A percentile compares a stretch with the other conserved stretches of the same genome.
Conservation (phyloP, 768 basidiomycete species). For the Russula dissimulans region DNA sequence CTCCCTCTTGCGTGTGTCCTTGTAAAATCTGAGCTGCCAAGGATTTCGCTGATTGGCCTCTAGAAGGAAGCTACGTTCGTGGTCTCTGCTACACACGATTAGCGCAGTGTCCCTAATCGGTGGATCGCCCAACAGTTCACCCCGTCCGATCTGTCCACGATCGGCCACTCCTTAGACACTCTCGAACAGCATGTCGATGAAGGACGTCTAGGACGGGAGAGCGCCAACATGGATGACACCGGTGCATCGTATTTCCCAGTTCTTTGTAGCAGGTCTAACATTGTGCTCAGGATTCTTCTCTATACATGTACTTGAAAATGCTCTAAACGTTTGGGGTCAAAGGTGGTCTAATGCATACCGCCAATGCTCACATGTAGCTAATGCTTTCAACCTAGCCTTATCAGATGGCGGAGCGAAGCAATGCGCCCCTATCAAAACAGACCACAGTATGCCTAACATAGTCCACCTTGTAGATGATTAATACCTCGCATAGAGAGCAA, state of each 20-base stretch:
- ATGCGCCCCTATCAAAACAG: conserved; percentile 68
- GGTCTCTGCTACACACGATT: neutral
- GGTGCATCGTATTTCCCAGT: conserved; percentile 33
- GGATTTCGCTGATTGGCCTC: conserved; percentile 7
- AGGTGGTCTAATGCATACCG: conserved; percentile 37
- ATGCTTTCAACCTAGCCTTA: conserved; percentile 40
- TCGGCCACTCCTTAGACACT: conserved; percentile 58
- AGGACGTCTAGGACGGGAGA: conserved; percentile 34
- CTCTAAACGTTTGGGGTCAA: conserved; percentile 76
- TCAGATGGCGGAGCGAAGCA: conserved; percentile 75
- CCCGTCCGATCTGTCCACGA: conserved; percentile 66
- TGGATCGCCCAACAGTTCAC: conserved; percentile 45
- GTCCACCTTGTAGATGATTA: conserved; percentile 8
- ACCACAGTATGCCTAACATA: conserved; percentile 54
- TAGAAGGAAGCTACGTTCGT: conserved; percentile 45
- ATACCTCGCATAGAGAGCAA: conserved; percentile 45
- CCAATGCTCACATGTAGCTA: neutral
- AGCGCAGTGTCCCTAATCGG: conserved; percentile 11
- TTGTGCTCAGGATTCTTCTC: conserved; percentile 72
- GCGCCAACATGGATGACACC: conserved; percentile 89
- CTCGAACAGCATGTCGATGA: conserved; percentile 55
- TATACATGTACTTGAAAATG: conserved; percentile 78
- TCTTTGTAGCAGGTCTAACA: neutral
- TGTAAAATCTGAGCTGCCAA: neutral
- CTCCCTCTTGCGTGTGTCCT: conserved; percentile 61